Evolutionary conservation across 495 filamentous ascomycete species (phyloP).

Genomic region (Penicillium roqueforti): DNA sequence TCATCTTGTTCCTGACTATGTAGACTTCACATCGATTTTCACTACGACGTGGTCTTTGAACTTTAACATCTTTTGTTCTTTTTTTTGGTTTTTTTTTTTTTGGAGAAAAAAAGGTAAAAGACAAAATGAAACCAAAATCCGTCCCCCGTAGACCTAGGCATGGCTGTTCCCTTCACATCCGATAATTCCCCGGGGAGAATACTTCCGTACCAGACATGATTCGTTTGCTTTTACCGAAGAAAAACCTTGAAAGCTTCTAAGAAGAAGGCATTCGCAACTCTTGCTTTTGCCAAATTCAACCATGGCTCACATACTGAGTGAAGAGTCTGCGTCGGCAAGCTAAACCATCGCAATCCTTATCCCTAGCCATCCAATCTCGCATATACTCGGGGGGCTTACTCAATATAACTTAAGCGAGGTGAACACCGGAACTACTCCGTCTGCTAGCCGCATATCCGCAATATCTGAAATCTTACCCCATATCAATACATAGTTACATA

Average conservation of each 20-base stretch:
- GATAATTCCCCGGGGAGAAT: constrained; percentile 1
- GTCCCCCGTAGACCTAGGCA: neutral
- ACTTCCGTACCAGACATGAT: constrained; percentile 4
- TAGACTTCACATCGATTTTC: neutral
- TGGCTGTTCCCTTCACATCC: neutral
- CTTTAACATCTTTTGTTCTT: neutral
- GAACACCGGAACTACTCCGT: neutral
- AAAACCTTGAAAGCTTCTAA: neutral
- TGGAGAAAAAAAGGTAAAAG: neutral
- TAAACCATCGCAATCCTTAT: neutral
- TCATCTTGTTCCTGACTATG: too few relatives aligned
- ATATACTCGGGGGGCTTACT: neutral
- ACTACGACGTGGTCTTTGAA: neutral
- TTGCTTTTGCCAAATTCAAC: neutral
- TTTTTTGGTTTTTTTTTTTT: neutral
- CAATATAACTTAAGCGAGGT: neutral
- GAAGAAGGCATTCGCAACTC: too few relatives aligned
- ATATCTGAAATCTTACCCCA: neutral
- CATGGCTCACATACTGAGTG: neutral
- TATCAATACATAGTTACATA: neutral
- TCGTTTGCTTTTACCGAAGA: neutral
- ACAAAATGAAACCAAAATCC: neutral
- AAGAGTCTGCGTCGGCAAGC: neutral
- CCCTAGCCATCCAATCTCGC: neutral
- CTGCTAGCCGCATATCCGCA: neutral